Evolutionary conservation across 208 protist species (phyloP).

Genomic region (Leishmania martiniquensis): DNA sequence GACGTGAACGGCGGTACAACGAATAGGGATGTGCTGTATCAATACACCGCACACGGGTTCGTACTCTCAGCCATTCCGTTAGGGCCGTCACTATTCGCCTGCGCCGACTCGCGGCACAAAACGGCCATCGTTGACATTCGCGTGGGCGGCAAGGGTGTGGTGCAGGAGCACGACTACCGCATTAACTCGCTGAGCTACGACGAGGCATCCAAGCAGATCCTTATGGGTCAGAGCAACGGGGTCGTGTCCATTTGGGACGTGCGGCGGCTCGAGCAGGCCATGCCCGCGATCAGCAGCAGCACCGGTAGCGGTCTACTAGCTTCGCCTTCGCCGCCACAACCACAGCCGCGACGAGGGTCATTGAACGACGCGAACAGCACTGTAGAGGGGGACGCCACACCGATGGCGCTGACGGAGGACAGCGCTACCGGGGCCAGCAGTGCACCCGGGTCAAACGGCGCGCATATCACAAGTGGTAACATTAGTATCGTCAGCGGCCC

Average conservation of each 20-base stretch:
- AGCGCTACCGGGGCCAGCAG: background rate
- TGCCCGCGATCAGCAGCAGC: conserved; percentile 35
- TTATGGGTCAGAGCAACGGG: conserved; percentile 87
- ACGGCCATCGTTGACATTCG: conserved; percentile 76
- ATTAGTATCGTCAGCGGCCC: conserved; percentile 9
- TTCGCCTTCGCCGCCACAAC: conserved; percentile 4
- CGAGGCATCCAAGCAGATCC: conserved; percentile 48
- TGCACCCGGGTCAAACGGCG: background rate
- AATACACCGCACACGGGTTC: conserved; percentile 72
- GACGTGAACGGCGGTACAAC: conserved; percentile 56
- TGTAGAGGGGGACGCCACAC: background rate
- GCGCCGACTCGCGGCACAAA: conserved; percentile 68
- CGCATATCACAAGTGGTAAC: background rate
- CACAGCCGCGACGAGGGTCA: conserved; percentile 10
- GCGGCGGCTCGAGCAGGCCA: conserved; percentile 51
- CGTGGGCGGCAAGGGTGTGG: conserved; percentile 42
- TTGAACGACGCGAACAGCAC: background rate
- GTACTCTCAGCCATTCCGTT: conserved; percentile 72
- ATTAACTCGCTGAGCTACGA: conserved; percentile 84
- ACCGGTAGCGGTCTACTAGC: background rate
- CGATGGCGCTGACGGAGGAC: background rate
- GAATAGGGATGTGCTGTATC: conserved; percentile 45
- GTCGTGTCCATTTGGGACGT: conserved; percentile 85
- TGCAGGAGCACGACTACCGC: conserved; percentile 68
- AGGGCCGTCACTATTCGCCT: conserved; percentile 81